A percentile compares a stretch with the other conserved stretches of the same genome.
Evolutionary conservation across 305 asterid species (phyloP).

Genomic region (Solanum hybrid): DNA sequence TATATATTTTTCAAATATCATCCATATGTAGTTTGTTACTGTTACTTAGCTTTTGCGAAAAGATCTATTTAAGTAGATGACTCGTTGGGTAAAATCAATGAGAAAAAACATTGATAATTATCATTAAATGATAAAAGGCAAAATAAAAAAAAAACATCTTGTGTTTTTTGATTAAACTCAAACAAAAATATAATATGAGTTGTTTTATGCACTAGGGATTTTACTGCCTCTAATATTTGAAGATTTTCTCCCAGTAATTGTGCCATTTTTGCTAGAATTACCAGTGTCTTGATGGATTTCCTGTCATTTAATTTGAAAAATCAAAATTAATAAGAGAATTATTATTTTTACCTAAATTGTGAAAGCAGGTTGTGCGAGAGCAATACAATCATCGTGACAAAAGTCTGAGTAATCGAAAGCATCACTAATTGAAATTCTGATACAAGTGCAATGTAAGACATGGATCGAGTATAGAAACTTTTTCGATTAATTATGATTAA

Average conservation of each 20-base stretch:
- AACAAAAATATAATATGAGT: background rate
- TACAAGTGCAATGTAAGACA: background rate
- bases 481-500: background rate
- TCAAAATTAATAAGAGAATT: background rate
- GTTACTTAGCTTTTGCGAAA: background rate
- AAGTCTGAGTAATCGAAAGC: background rate
- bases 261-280: constrained; percentile 15
- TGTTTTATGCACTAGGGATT: background rate
- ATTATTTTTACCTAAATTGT: background rate
- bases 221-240: constrained; percentile 10
- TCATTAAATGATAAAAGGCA: background rate
- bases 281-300: constrained; percentile 19
- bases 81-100: background rate
- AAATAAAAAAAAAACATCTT: background rate
- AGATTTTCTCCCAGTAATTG: constrained; percentile 20
- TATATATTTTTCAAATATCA: background rate
- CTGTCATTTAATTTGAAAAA: constrained; percentile 12
- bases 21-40: background rate
- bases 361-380: background rate
- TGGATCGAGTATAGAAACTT: background rate
- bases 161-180: background rate
- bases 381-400: background rate
- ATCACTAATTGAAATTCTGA: background rate
- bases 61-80: background rate
- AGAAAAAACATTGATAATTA: background rate